Percentiles rank a stretch among this genome's conserved stretches.
Conservation (phyloP, 345 rosid genomes). For the Microthlaspi erraticum region DNA sequence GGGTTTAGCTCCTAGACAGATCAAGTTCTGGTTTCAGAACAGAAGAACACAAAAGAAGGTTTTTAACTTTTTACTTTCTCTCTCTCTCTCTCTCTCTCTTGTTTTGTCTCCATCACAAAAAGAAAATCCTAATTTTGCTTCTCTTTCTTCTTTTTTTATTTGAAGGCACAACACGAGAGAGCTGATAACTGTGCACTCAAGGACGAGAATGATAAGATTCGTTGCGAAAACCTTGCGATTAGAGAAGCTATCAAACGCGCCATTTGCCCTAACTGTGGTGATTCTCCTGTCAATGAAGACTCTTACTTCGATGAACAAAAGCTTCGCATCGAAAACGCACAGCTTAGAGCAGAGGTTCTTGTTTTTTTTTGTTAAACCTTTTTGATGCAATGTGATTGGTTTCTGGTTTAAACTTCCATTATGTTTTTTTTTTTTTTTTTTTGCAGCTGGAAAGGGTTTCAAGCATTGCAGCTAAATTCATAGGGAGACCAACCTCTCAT, state of each 20-base stretch:
- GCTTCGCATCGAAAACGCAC: slow-evolving; percentile 82
- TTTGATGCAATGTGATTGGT: slow-evolving; percentile 11
- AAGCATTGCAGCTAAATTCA: slow-evolving; percentile 86
- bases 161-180: slow-evolving; percentile 91
- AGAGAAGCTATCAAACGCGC: slow-evolving; percentile 90
- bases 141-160: not conserved
- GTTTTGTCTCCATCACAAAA: not conserved
- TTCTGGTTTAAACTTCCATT: not conserved
- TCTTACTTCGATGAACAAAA: slow-evolving; percentile 89
- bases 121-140: not conserved
- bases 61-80: not conserved
- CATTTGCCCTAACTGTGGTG: slow-evolving; percentile 92
- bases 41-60: slow-evolving; percentile 98
- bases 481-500: slow-evolving; percentile 89
- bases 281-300: slow-evolving; percentile 76
- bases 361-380: not conserved
- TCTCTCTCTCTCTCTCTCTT: not conserved
- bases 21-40: slow-evolving; percentile 99
- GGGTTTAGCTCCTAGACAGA: slow-evolving; percentile 88
- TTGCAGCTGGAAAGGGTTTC: slow-evolving; percentile 91
- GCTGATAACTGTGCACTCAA: slow-evolving; percentile 77
- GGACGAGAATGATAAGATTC: slow-evolving; percentile 89
- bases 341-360: slow-evolving; percentile 84
- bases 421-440: not conserved
- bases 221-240: slow-evolving; percentile 94